phyloP scores from a whole-genome alignment of 116 monocot species.

The Papilionanthe hybrid region DNA sequence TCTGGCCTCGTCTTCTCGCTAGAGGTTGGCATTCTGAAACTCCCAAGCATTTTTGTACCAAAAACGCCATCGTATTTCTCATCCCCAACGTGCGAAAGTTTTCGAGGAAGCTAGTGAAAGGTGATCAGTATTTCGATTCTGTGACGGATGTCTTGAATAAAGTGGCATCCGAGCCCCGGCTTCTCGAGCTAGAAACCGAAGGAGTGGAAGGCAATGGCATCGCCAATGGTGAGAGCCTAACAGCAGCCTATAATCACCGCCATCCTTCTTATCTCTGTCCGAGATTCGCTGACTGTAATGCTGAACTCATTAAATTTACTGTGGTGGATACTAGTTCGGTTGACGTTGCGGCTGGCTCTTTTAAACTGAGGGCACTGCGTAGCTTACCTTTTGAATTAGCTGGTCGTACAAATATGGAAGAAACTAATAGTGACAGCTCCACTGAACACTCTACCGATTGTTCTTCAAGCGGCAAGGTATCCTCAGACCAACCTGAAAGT shows the following conservation, averaged over 20 bases:
- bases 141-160: slow-evolving; percentile 50
- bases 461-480: neutral
- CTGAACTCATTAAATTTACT: slow-evolving; percentile 30
- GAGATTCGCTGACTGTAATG: slow-evolving; percentile 14
- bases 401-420: neutral
- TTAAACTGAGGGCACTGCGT: slow-evolving; percentile 16
- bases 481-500: neutral
- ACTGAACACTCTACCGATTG: neutral
- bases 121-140: slow-evolving; percentile 64
- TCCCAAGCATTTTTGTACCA: slow-evolving; percentile 32
- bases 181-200: slow-evolving; percentile 30
- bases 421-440: slow-evolving; percentile 22
- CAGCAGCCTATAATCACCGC: neutral
- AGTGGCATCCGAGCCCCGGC: slow-evolving; percentile 48
- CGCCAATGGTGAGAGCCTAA: too few species aligned
- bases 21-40: slow-evolving; percentile 52
- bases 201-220: neutral
- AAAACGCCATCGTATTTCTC: slow-evolving; percentile 40
- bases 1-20: slow-evolving; percentile 54
- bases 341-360: slow-evolving; percentile 8
- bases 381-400: slow-evolving; percentile 20
- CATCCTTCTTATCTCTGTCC: slow-evolving; percentile 17
- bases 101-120: slow-evolving; percentile 43
- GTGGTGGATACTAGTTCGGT: slow-evolving; percentile 33
- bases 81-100: slow-evolving; percentile 45